Evolutionary conservation across 2,329 filamentous ascomycete species (phyloP), one percentile per base, ranked within the genome.

Genomic region (Nakataea oryzae): DNA sequence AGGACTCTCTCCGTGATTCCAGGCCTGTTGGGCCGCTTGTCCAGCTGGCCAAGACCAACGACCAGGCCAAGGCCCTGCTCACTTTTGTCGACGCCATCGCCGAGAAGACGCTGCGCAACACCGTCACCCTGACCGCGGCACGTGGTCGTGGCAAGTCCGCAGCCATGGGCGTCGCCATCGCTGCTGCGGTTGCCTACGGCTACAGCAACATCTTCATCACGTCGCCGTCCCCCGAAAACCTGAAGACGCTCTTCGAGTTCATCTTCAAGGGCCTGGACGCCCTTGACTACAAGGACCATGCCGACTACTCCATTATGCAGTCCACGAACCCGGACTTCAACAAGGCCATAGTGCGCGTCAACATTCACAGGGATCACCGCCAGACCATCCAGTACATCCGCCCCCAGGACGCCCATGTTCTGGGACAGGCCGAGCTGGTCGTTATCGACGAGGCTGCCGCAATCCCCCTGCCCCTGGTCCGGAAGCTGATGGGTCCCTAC

Each of bases 161-260:
- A 24, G 95, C 95, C 29, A 83, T 99, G 70, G 95, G 95, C 76
- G 88, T 99, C 60, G 92, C 95, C 3, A 89, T 99, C 56, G 95
- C 95, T 3, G 92, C 95, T 3, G 96, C 96, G 1, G 85, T 99
- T 57, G 93, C 95, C 1, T 90, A 97, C 72, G 95, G 95, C 29
- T 99, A 99, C 76, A 96, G 92, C 79, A 99, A 99, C 74, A 96
- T 99, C 70, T 99, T 99, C 76, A 96, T 99, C 72, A 99, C 95
- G 1, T 97, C 93, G 1, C 93, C 93, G 0, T 97, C 91, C 64
- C 95, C 95, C 0, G 96, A 99, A 76, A 99, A 99, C 76, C 81
- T 99, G 81, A 99, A 97, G 78, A 99, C 95, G 0, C 81, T 99
- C 9, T 99, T 99, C 72, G 93, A 99, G 70, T 99, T 99, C 70